A percentile compares a stretch with the other conserved stretches of the same genome.
phyloP scores from a whole-genome alignment of 495 filamentous ascomycete genomes.

The Patellaria atrata region DNA sequence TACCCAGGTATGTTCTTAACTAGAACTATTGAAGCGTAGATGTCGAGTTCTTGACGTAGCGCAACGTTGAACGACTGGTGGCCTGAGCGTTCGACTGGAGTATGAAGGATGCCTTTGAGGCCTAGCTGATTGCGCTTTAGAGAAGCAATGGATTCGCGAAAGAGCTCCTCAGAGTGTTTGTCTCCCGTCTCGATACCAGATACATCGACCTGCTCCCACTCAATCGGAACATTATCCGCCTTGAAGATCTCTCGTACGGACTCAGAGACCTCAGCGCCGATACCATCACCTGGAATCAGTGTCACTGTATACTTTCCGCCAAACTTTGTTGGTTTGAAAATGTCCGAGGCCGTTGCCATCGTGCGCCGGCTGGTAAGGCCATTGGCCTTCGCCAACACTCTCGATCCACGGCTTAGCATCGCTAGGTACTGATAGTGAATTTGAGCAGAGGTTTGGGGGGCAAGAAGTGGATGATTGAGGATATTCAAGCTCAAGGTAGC shows the following conservation, averaged over 20 bases:
- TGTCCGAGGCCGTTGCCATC: constrained; percentile 66
- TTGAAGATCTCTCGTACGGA: constrained; percentile 98
- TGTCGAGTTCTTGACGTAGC: constrained; percentile 95
- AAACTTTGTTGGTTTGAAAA: constrained; percentile 98
- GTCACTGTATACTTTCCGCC: constrained; percentile 99
- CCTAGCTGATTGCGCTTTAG: constrained; percentile 96
- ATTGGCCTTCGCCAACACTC: no score
- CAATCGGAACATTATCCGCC: constrained; percentile 94
- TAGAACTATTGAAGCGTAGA: constrained; percentile 93
- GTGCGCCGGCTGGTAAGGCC: no score
- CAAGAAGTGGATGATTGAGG: no score
- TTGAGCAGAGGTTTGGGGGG: no score
- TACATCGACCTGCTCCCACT: constrained; percentile 97
- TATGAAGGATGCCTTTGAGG: constrained; percentile 92
- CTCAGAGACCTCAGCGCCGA: constrained; percentile 94
- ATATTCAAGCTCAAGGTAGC: no score
- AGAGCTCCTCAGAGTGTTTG: constrained; percentile 85
- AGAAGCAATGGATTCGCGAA: constrained; percentile 86
- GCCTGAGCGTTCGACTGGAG: constrained; percentile 88
- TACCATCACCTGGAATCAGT: constrained; percentile 94
- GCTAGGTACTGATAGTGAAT: no score
- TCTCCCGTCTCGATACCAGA: constrained; percentile 77
- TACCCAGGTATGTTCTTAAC: constrained; percentile 99
- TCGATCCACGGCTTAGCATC: no score
- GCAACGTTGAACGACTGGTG: constrained; percentile 99